A percentile compares a stretch with the other conserved stretches of the same genome.
Evolutionary conservation across 192 early-diverging fungal genomes (phyloP).

Genomic region (Coemansia sp.): DNA sequence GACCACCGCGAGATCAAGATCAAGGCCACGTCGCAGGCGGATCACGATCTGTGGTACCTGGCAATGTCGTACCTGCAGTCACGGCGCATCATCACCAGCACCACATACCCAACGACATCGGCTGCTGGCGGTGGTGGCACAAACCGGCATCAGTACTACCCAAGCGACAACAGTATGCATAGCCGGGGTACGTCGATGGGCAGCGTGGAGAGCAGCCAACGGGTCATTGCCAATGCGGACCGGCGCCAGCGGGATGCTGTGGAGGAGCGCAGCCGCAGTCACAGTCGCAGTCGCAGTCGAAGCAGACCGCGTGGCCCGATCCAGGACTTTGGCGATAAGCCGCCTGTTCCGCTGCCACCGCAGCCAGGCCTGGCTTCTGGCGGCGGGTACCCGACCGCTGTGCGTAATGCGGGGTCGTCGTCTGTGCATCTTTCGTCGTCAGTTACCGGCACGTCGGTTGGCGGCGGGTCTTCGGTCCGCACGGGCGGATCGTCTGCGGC

Average conservation of each 20-base stretch:
- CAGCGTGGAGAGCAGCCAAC: slow-evolving; percentile 35
- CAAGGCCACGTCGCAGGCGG: slow-evolving; percentile 63
- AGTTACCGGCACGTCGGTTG: slow-evolving; percentile 7
- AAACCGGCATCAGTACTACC: slow-evolving; percentile 9
- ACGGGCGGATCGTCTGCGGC: slow-evolving; percentile 6
- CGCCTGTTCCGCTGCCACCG: slow-evolving; percentile 14
- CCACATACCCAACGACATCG: slow-evolving; percentile 36
- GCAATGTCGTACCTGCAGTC: slow-evolving; percentile 57
- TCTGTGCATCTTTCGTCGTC: slow-evolving; percentile 4
- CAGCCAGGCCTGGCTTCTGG: slow-evolving; percentile 7
- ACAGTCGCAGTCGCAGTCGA: slow-evolving; percentile 27
- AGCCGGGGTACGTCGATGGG: slow-evolving; percentile 36
- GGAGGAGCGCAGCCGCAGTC: slow-evolving; percentile 42
- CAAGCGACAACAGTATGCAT: slow-evolving; percentile 36
- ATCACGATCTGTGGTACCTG: slow-evolving; percentile 74
- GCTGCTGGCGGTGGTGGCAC: neutral
- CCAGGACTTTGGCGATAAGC: slow-evolving; percentile 1
- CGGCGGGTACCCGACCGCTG: neutral
- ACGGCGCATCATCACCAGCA: slow-evolving; percentile 54
- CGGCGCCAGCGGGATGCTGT: slow-evolving; percentile 25
- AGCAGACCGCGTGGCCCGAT: slow-evolving; percentile 22
- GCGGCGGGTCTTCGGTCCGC: slow-evolving; percentile 3
- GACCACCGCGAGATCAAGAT: slow-evolving; percentile 71
- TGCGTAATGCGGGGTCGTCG: slow-evolving; percentile 9
- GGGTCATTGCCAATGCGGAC: slow-evolving; percentile 38